Percentiles rank a stretch among this genome's conserved stretches.
These are phyloP conservation scores for Chondrus crispus DNA, from an alignment of 23 red algal genomes.

Conservation along the genomic window DNA sequence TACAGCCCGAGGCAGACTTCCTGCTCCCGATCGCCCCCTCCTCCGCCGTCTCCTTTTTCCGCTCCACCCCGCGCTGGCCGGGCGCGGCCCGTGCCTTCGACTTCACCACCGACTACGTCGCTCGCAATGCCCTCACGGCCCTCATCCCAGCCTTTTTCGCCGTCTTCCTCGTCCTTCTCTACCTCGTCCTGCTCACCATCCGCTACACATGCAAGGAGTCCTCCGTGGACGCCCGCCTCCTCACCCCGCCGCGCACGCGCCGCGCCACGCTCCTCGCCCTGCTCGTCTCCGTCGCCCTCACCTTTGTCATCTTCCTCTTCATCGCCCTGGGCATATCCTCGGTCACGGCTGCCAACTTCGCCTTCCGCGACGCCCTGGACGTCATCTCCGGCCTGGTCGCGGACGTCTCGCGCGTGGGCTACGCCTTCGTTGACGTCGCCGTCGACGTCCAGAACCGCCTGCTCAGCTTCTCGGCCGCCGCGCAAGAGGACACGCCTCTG, in stretches of 20 bases:
- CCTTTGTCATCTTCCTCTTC: conserved; percentile 39
- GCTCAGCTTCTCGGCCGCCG: background rate
- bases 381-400: background rate
- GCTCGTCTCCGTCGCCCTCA: conserved; percentile 1
- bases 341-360: conserved; percentile 17
- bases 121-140: conserved; percentile 40
- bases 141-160: conserved; percentile 50
- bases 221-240: conserved; percentile 14
- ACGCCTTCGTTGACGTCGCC: conserved; percentile 29
- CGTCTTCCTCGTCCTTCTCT: background rate
- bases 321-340: conserved; percentile 28
- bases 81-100: conserved; percentile 14
- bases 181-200: conserved; percentile 2
- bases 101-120: conserved; percentile 29
- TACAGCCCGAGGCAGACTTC: conserved; percentile 11
- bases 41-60: conserved; percentile 25
- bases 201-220: conserved; percentile 17
- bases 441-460: conserved; percentile 16
- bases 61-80: conserved; percentile 33
- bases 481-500: background rate
- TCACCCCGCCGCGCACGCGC: background rate
- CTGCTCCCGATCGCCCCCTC: background rate
- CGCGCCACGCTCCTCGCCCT: background rate
- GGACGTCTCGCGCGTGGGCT: conserved; percentile 19
- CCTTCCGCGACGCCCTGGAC: conserved; percentile 36